Evolutionary conservation across 768 basidiomycete genomes (phyloP), one percentile per base, ranked within the genome.

Genomic region (Rhodosporidiobolus sp.): DNA sequence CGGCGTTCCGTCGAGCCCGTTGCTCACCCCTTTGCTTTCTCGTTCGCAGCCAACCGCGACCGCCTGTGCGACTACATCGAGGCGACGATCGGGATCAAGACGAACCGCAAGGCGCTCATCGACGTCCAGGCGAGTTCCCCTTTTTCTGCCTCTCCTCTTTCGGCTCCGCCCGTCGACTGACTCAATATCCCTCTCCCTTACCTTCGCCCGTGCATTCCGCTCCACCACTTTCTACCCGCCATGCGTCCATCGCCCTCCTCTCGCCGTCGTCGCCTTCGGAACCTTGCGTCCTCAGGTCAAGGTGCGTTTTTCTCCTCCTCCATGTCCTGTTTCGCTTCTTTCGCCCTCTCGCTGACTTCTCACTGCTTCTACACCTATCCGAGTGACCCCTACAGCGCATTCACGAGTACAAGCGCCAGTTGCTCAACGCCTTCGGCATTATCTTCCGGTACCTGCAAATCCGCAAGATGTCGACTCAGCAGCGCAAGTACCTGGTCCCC

Each of bases 391-490:
- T 19, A 14, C 43, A 93, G 89, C 87, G 95, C 77, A 83, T 95
- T 73, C 94, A 97, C 75, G 93, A 96, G 82, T 95, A 91, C 79
- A 93, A 92, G 87, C 89, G 96, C 67, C 95, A 99, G 85, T 91
- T 89, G 3, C 84, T 98, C 80, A 98, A 97, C 82, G 92, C 96
- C 77, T 85, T 98, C 61, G 90, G 90, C 61, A 89, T 94, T 69
- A 87, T 94, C 73, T 89, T 92, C 79, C 73, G 78, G 52, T 79
- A 79, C 66, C 54, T 79, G 45, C 68, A 70, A 50, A 52, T 78
- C 55, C 76, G 77, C 70, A 75, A 74, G 45, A 87, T 95, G 88
- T 84, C 85, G 4, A 86, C 90, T 0, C 88, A 82, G 38, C 88
- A 96, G 80, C 86, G 90, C 78, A 89, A 90, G 84, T 90, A 90